Percentiles rank a stretch among this genome's conserved stretches.
These are phyloP conservation scores for Cystofilobasidium ferigula DNA, from an alignment of 768 basidiomycete species.

Conservation along the genomic window DNA sequence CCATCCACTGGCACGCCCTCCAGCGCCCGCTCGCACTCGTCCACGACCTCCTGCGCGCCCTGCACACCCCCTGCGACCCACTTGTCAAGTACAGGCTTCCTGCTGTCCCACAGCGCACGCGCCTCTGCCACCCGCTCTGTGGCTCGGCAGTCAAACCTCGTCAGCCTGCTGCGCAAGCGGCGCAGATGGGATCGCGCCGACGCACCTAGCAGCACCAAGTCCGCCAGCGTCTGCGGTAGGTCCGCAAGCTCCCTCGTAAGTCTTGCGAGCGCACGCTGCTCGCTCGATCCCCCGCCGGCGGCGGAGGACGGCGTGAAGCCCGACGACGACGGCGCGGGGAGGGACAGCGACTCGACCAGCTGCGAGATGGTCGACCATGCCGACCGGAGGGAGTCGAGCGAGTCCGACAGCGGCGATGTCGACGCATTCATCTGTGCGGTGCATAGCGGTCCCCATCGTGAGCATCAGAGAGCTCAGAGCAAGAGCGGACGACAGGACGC, in stretches of 20 bases:
- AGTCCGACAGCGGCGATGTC: conserved; percentile 23
- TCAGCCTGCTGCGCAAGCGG: not conserved
- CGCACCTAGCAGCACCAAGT: conserved; percentile 9
- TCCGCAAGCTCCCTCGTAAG: conserved; percentile 5
- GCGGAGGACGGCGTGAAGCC: no score
- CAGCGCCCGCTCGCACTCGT: not conserved
- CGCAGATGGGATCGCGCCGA: not conserved
- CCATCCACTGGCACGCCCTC: not conserved
- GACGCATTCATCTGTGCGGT: conserved; percentile 22
- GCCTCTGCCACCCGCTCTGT: not conserved
- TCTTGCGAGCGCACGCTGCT: not conserved
- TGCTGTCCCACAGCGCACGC: not conserved
- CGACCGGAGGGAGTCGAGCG: conserved; percentile 18
- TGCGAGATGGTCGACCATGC: conserved; percentile 24
- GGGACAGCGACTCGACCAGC: conserved; percentile 16
- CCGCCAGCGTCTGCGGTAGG: conserved; percentile 1
- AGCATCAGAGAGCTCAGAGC: not conserved
- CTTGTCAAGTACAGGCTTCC: not conserved
- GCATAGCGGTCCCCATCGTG: not conserved
- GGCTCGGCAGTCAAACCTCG: not conserved
- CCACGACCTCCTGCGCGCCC: not conserved
- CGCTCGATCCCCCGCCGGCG: not conserved
- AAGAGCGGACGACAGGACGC: not conserved
- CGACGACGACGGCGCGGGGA: not conserved
- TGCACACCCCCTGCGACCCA: not conserved